Base-by-base conservation (phyloP, 805 yeast genomes). In the Suhomyces sp. region DNA sequence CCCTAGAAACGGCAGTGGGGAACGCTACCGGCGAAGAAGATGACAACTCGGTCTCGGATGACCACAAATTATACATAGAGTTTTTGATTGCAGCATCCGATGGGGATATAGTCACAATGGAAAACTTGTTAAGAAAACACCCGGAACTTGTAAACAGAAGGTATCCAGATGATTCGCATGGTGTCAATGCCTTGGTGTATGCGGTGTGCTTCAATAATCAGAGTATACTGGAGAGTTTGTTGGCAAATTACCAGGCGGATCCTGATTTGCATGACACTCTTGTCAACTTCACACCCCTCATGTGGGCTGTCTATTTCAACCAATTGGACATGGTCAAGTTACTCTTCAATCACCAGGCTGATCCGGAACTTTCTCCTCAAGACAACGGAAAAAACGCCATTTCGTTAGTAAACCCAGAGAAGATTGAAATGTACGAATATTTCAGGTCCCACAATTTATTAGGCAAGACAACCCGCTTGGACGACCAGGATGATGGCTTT, bases 291-390 rank as follows among this genome's bases (percentile, higher is more conserved):
- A 74, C 87, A 0, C 87, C 96, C 8, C 57, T 85, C 28, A 86
- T 85, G 93, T 87, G 95, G 95, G 90, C 95, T 0, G 77, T 86
- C 3, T 74, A 79, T 46, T 68, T 81, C 45, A 74, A 78, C 35
- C 76, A 77, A 35, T 56, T 73, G 39, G 68, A 71, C 9, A 68
- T 82, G 28, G 79, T 77, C 11, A 72, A 76, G 30, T 59, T 72
- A 36, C 60, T 87, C 39, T 57, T 88, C 35, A 75, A 76, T 27
- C 68, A 70, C 38, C 83, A 81, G 23, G 91, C 90, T 0, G 83
- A 81, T 40, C 77, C 79, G 1, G 66, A 72, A 25, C 59, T 73
- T 30, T 54, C 58, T 22, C 54, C 57, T 3, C 37, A 53, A 11
- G 48, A 45, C 2, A 65, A 57, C 33, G 55, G 59, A 8, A 72